Conservation (phyloP, 2,329 filamentous ascomycete genomes). For the Sporothrix inflata region DNA sequence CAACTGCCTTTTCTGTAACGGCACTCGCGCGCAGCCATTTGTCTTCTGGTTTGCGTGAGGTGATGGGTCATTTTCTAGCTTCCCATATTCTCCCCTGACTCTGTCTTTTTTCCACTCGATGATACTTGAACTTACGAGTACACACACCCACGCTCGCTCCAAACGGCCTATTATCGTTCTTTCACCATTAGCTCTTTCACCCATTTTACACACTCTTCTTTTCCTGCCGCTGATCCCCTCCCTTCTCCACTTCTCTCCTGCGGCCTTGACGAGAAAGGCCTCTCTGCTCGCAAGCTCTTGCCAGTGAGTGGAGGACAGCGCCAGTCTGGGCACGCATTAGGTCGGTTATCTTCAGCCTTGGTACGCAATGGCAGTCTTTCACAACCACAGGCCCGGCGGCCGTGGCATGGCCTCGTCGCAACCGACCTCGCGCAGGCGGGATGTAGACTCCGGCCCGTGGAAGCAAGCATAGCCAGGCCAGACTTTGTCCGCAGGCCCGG, state of each 20-base stretch:
- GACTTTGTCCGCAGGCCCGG: neutral
- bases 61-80: neutral
- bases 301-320: neutral
- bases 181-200: neutral
- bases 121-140: neutral
- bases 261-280: neutral
- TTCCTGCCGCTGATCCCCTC: neutral
- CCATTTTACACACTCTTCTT: neutral
- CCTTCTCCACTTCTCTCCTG: neutral
- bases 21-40: slow-evolving; percentile 3
- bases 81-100: neutral
- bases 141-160: neutral
- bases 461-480: neutral
- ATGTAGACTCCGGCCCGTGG: neutral
- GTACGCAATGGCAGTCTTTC: neutral
- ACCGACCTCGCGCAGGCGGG: neutral
- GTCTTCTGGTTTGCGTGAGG: neutral
- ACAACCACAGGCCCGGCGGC: neutral
- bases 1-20: slow-evolving; percentile 18
- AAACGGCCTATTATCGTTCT: neutral
- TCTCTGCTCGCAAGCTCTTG: slow-evolving; percentile 5
- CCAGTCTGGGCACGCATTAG: neutral
- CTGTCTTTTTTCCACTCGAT: slow-evolving; percentile 3
- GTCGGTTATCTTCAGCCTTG: neutral
- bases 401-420: neutral